Evolutionary conservation across 2,329 filamentous ascomycete species (phyloP).

Genomic region (Botryotinia globosa): DNA sequence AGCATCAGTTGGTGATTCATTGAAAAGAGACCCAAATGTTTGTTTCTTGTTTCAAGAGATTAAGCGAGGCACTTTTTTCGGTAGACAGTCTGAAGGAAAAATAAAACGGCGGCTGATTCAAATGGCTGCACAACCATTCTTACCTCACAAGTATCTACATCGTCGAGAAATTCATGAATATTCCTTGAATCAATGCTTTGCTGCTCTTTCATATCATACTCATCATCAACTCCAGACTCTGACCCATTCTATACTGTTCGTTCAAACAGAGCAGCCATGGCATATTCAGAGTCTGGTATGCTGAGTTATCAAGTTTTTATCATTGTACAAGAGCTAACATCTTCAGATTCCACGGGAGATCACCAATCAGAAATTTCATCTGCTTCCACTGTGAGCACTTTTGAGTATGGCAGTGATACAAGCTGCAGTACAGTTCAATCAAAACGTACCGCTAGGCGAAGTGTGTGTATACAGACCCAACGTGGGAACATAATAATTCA

Average conservation of each 20-base stretch:
- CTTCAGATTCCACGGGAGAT: neutral
- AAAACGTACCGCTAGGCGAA: neutral
- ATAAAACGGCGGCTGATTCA: neutral
- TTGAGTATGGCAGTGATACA: constrained; percentile 9
- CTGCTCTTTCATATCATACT: neutral
- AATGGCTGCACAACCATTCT: neutral
- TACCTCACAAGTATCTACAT: neutral
- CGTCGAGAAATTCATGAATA: neutral
- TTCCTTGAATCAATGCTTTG: neutral
- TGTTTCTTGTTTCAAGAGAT: neutral
- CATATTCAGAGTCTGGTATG: neutral
- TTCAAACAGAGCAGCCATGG: neutral
- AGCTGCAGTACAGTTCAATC: neutral
- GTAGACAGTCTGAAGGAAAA: neutral
- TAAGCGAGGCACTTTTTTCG: neutral
- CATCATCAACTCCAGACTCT: neutral
- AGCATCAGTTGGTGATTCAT: too few species aligned
- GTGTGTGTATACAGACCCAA: neutral
- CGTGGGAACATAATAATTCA: neutral
- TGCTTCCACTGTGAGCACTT: neutral
- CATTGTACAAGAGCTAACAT: neutral
- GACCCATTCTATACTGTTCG: neutral
- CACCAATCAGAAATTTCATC: neutral
- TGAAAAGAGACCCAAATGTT: neutral
- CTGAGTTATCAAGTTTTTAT: neutral